Conservation (phyloP, 345 rosid species). For the Triadica sebifera region DNA sequence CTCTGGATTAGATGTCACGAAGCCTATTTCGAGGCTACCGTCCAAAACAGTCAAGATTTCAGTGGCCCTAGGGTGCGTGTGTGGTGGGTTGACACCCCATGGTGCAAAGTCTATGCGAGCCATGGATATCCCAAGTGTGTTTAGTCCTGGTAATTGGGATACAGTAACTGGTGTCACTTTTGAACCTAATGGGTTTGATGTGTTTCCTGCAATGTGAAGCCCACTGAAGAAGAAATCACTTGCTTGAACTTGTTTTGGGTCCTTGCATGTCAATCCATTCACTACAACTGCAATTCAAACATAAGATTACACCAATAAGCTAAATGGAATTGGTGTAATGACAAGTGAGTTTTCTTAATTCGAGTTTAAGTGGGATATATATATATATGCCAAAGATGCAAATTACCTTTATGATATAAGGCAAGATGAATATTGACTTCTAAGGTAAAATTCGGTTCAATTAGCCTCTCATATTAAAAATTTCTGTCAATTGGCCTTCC, state of each 20-base stretch:
- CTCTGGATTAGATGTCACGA: slow-evolving; percentile 15
- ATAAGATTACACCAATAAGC: too few species aligned
- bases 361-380: too few species aligned
- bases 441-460: too few species aligned
- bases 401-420: too few species aligned
- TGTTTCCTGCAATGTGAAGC: slow-evolving; percentile 11
- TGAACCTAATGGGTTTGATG: slow-evolving; percentile 14
- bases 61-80: slow-evolving; percentile 13
- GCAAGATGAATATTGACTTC: too few species aligned
- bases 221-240: slow-evolving; percentile 8
- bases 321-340: too few species aligned
- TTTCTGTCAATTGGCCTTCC: too few species aligned
- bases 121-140: slow-evolving; percentile 11
- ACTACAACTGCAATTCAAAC: background rate
- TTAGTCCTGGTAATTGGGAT: slow-evolving; percentile 10
- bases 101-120: slow-evolving; percentile 6
- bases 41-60: slow-evolving; percentile 7
- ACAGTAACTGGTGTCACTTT: slow-evolving; percentile 12
- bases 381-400: too few species aligned
- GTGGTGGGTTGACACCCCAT: slow-evolving; percentile 14
- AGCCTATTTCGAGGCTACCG: background rate
- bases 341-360: too few species aligned
- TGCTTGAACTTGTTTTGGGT: background rate
- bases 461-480: too few species aligned
- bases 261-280: slow-evolving; percentile 14